A percentile compares a stretch with the other conserved stretches of the same genome.
These are phyloP conservation scores for Xylaria digitata DNA, from an alignment of 2,329 filamentous ascomycete genomes.

Conservation along the genomic window DNA sequence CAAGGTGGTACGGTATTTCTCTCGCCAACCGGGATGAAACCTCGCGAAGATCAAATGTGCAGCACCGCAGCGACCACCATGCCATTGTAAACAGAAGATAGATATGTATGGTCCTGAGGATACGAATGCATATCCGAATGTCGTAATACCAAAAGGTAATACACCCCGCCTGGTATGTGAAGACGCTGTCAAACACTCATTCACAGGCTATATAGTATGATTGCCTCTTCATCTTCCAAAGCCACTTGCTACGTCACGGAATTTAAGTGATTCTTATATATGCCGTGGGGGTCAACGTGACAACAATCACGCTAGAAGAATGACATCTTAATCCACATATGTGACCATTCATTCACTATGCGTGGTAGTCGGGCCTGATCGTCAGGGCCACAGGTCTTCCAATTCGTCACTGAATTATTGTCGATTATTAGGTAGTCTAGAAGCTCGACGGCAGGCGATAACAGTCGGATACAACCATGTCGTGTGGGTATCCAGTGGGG, in stretches of 20 bases:
- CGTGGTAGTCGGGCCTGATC: constrained; percentile 35
- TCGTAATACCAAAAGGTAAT: background rate
- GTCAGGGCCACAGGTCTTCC: constrained; percentile 38
- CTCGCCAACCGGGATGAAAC: constrained; percentile 40
- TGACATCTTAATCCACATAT: constrained; percentile 27
- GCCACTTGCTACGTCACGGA: constrained; percentile 29
- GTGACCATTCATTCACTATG: constrained; percentile 23
- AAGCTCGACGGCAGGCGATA: constrained; percentile 32
- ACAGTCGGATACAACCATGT: constrained; percentile 32
- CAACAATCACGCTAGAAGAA: constrained; percentile 11
- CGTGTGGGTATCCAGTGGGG: constrained; percentile 29
- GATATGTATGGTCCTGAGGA: constrained; percentile 13
- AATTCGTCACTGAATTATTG: constrained; percentile 33
- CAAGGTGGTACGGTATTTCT: constrained; percentile 21
- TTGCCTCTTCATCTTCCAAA: constrained; percentile 13
- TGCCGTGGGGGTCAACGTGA: constrained; percentile 28
- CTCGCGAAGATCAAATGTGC: constrained; percentile 27
- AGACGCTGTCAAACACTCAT: background rate
- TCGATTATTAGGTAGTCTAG: constrained; percentile 26
- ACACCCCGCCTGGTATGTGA: constrained; percentile 1
- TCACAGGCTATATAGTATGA: constrained; percentile 22
- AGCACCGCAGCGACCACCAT: constrained; percentile 13
- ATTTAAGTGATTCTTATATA: constrained; percentile 8
- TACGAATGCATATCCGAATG: constrained; percentile 21
- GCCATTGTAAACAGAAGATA: constrained; percentile 27